These are phyloP conservation scores for Trichoderma atrobrunneum DNA, from an alignment of 2,329 filamentous ascomycete genomes.

Conservation along the genomic window DNA sequence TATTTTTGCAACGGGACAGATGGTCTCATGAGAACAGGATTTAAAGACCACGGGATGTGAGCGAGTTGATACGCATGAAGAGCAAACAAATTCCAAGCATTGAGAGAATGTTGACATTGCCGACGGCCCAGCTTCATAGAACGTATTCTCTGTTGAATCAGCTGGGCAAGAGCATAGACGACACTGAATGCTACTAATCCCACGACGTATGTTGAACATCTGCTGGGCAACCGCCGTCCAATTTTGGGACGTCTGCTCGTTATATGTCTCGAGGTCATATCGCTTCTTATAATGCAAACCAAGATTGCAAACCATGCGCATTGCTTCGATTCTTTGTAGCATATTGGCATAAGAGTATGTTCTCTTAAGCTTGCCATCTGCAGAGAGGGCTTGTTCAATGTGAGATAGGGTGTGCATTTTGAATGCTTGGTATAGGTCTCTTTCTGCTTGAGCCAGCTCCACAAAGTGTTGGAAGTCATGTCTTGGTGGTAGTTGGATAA, in stretches of 20 bases:
- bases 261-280: constrained; percentile 23
- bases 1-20: background rate
- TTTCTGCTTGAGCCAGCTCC: constrained; percentile 37
- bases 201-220: constrained; percentile 34
- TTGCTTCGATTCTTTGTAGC: constrained; percentile 43
- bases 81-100: constrained; percentile 35
- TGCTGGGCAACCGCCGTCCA: constrained; percentile 33
- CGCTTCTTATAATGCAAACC: constrained; percentile 39
- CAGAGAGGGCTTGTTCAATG: constrained; percentile 36
- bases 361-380: constrained; percentile 15
- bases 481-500: constrained; percentile 38
- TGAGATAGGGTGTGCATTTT: constrained; percentile 28
- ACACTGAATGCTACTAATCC: constrained; percentile 30
- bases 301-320: constrained; percentile 47
- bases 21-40: background rate
- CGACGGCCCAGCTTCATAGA: constrained; percentile 18
- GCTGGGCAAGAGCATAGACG: constrained; percentile 28
- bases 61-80: background rate
- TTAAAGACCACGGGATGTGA: background rate
- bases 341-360: constrained; percentile 38
- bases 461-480: constrained; percentile 35
- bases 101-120: constrained; percentile 29
- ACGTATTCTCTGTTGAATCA: constrained; percentile 26
- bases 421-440: constrained; percentile 34
- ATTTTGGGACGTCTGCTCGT: background rate